Conservation (phyloP, 495 filamentous ascomycete species). For the Xylaria longipes region DNA sequence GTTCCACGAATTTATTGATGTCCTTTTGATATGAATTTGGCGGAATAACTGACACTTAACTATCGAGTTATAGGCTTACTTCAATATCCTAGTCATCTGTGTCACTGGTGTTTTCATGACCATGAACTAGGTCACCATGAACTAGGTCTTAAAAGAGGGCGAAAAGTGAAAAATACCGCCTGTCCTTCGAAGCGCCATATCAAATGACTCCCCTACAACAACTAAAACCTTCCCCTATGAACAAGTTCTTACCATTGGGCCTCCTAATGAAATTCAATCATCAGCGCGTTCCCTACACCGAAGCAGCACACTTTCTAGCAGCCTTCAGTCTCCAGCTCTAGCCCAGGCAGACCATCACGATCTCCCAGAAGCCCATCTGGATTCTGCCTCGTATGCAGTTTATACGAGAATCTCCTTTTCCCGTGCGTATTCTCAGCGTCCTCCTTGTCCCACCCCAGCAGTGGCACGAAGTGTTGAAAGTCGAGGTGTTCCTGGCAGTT, state of each 20-base stretch:
- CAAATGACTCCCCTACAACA: too few relatives aligned
- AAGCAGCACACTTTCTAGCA: not conserved
- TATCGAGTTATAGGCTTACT: too few relatives aligned
- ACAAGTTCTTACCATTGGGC: not conserved
- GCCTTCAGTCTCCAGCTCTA: not conserved
- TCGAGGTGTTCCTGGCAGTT: constrained; percentile 35
- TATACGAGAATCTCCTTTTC: not conserved
- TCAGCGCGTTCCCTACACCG: not conserved
- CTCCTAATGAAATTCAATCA: not conserved
- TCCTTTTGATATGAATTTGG: too few relatives aligned
- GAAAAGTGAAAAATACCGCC: too few relatives aligned
- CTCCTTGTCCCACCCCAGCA: constrained; percentile 1
- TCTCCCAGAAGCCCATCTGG: not conserved
- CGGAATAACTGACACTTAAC: too few relatives aligned
- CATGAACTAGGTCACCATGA: too few relatives aligned
- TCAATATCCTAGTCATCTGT: too few relatives aligned
- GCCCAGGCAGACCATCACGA: not conserved
- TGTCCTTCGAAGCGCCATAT: too few relatives aligned
- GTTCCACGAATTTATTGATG: too few relatives aligned
- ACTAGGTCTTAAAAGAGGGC: too few relatives aligned
- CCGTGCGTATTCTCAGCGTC: not conserved
- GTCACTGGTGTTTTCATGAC: not conserved
- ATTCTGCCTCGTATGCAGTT: not conserved
- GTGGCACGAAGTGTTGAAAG: constrained; percentile 4
- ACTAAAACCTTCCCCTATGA: not conserved